phyloP scores from a whole-genome alignment of 2,329 filamentous ascomycete species.

The Claviceps monticola region DNA sequence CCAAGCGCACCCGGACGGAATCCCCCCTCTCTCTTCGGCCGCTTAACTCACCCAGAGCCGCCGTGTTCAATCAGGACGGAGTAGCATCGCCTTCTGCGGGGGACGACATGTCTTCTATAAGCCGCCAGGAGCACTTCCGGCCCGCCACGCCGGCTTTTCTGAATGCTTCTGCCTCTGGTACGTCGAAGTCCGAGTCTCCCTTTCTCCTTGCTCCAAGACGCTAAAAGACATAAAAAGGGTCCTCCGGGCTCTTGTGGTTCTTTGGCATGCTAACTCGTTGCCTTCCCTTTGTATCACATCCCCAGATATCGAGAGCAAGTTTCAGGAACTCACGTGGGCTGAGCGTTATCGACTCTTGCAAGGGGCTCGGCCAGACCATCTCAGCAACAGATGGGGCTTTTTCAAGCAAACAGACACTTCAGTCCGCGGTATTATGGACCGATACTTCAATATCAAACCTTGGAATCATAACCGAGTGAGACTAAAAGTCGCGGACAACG shows the following conservation, averaged over 20 bases:
- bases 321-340: slow-evolving; percentile 38
- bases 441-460: slow-evolving; percentile 81
- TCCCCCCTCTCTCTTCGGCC: slow-evolving; percentile 21
- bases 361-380: slow-evolving; percentile 22
- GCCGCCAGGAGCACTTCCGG: slow-evolving; percentile 6
- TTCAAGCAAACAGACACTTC: slow-evolving; percentile 20
- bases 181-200: too few species aligned
- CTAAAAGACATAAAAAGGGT: neutral
- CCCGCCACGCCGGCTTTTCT: slow-evolving; percentile 26
- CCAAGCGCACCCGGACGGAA: slow-evolving; percentile 31
- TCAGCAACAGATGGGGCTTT: slow-evolving; percentile 20
- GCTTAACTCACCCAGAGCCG: slow-evolving; percentile 15
- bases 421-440: slow-evolving; percentile 42
- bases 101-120: slow-evolving; percentile 5
- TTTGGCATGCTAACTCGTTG: neutral
- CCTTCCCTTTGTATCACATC: neutral
- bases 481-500: slow-evolving; percentile 60
- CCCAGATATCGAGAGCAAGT: slow-evolving; percentile 35
- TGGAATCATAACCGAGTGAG: slow-evolving; percentile 78
- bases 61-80: slow-evolving; percentile 24
- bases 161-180: slow-evolving; percentile 22
- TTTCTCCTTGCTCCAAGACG: neutral
- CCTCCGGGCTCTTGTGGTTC: too few species aligned
- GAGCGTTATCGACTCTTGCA: slow-evolving; percentile 35
- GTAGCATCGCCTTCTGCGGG: slow-evolving; percentile 14